Base-by-base conservation (phyloP, 1,139 yeast species). In the Saccharomycopsis phalli region DNA sequence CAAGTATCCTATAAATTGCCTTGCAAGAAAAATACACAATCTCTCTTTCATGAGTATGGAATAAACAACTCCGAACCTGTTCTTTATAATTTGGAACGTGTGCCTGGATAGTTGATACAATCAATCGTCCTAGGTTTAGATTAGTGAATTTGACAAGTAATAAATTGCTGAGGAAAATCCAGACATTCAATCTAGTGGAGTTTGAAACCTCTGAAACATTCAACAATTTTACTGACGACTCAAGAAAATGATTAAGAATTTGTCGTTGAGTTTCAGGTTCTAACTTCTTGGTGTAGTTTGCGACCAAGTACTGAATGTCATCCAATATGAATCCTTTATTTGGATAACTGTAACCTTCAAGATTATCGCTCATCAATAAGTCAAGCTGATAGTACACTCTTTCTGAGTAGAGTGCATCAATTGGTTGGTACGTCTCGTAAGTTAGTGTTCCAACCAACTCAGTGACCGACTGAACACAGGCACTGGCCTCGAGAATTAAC, bases 221-320 rank as follows among this genome's bases (percentile, higher is more conserved):
- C 13, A 30, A 30, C 5, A 30, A 16, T 16, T 16, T 30, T 11
- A 30, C 17, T 5, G 33, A 5, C 22, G n/a, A 21, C 33, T 30
- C 33, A 10, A 30, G 22, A 21, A 30, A 30, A 13, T 30, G 33
- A 13, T 30, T 30, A 21, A 30, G 11, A 13, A 30, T 30, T 13
- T 30, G 33, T 16, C 33, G 6, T 16, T 30, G 33, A 8, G 33
- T 13, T 4, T 11, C 17, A 5, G 11, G 21, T 5, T 30, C 22
- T 21, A 30, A 30, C 6, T 8, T 4, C 33, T 30, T 30, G 22
- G 33, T 30, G 21, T 30, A 30, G 13, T 30, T 30, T 10, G 33
- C 33, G 13, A 30, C 33, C 33, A 30, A 30, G 17, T 30, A 30
- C 22, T 30, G 33, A 16, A 30, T 30, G 13, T 30, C 33, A 16